phyloP scores from a whole-genome alignment of 371 early-diverging fungal species.

The Batrachochytrium dendrobatidis region DNA sequence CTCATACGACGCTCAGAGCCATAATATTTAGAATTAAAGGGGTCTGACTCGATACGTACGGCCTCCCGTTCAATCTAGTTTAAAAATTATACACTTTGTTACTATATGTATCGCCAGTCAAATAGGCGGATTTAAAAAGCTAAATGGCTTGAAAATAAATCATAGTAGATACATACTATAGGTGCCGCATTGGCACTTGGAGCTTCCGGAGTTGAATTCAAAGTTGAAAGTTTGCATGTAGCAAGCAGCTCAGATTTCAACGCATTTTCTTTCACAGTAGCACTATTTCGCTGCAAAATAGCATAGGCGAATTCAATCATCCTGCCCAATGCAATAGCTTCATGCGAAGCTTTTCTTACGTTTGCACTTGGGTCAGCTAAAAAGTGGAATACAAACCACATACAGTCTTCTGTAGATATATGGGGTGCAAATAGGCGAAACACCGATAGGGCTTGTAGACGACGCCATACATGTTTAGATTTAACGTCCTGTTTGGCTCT shows the following conservation, averaged over 20 bases:
- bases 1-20: slow-evolving; percentile 31
- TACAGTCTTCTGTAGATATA: slow-evolving; percentile 33
- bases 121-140: slow-evolving; percentile 2
- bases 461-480: slow-evolving; percentile 23
- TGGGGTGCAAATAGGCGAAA: slow-evolving; percentile 32
- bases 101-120: too few relatives aligned
- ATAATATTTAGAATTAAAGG: slow-evolving; percentile 38
- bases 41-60: slow-evolving; percentile 26
- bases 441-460: slow-evolving; percentile 28
- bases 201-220: too few relatives aligned
- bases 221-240: slow-evolving; percentile 23
- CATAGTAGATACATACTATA: neutral
- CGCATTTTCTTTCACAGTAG: neutral
- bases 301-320: slow-evolving; percentile 30
- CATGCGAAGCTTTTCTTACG: slow-evolving; percentile 6
- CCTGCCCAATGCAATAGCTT: slow-evolving; percentile 6
- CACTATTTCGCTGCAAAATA: slow-evolving; percentile 4
- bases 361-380: slow-evolving; percentile 37
- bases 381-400: slow-evolving; percentile 33
- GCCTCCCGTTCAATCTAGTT: too few relatives aligned
- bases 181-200: too few relatives aligned
- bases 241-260: slow-evolving; percentile 20
- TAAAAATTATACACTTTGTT: too few relatives aligned
- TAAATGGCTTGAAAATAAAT: slow-evolving; percentile 1
- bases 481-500: slow-evolving; percentile 16